A percentile compares a stretch with the other conserved stretches of the same genome.
Conservation (phyloP, 495 filamentous ascomycete genomes). For the Penicilliopsis zonata region DNA sequence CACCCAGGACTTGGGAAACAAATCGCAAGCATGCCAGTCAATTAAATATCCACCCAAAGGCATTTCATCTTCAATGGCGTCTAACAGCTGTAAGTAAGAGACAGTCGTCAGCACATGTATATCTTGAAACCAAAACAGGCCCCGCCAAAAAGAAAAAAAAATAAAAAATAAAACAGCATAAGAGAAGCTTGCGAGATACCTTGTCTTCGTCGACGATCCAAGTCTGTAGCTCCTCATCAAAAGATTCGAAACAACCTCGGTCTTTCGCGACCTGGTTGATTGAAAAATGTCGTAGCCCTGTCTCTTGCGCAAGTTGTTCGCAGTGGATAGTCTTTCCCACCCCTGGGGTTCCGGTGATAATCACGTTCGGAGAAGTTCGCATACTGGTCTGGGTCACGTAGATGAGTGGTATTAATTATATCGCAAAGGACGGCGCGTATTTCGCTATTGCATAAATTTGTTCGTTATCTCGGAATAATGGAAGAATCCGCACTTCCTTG, state of each 20-base stretch:
- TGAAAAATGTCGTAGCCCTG: slow-evolving; percentile 70
- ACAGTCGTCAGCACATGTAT: not conserved
- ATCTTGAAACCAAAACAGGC: too few relatives aligned
- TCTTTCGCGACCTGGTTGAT: slow-evolving; percentile 88
- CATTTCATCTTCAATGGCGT: slow-evolving; percentile 75
- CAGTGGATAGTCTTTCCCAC: slow-evolving; percentile 90
- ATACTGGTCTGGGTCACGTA: slow-evolving; percentile 21
- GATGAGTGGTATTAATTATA: too few relatives aligned
- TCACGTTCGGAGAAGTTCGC: slow-evolving; percentile 71
- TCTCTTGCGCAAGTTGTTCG: slow-evolving; percentile 60
- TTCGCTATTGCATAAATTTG: too few relatives aligned
- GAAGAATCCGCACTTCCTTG: too few relatives aligned
- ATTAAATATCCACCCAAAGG: slow-evolving; percentile 77
- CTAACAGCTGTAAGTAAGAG: slow-evolving; percentile 51
- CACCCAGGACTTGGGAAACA: slow-evolving; percentile 89
- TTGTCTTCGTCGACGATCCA: slow-evolving; percentile 98
- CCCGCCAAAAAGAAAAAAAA: not conserved
- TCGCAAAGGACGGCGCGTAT: too few relatives aligned
- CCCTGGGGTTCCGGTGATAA: slow-evolving; percentile 91
- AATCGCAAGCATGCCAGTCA: slow-evolving; percentile 96
- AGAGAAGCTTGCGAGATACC: slow-evolving; percentile 31
- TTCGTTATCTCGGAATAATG: too few relatives aligned
- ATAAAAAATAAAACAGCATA: not conserved
- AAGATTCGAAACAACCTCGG: slow-evolving; percentile 67
- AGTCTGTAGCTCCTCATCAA: slow-evolving; percentile 69